Percentiles rank a stretch among this genome's conserved stretches.
Evolutionary conservation across 2,329 filamentous ascomycete genomes (phyloP).

Genomic region (Xylariaceae sp.): DNA sequence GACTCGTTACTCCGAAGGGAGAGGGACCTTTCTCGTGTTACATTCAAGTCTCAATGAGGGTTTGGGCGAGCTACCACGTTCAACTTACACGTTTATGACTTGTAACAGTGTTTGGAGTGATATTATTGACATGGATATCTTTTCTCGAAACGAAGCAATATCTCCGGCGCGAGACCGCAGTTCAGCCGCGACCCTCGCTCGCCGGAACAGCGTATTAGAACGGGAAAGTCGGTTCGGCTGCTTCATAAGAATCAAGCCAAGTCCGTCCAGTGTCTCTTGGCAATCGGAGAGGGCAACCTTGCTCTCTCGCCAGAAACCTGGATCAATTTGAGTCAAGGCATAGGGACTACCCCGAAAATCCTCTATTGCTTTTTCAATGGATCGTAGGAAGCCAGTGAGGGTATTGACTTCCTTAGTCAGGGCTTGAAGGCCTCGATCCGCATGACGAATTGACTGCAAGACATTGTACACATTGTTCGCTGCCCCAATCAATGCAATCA

Average conservation of each 20-base stretch:
- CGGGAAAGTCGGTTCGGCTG: slow-evolving; percentile 15
- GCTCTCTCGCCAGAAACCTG: slow-evolving; percentile 19
- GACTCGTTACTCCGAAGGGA: slow-evolving; percentile 19
- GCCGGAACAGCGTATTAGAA: slow-evolving; percentile 15
- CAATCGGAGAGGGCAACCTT: slow-evolving; percentile 19
- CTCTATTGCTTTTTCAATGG: slow-evolving; percentile 16
- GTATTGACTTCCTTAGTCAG: slow-evolving; percentile 13
- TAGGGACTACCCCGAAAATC: slow-evolving; percentile 14
- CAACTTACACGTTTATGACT: slow-evolving; percentile 19
- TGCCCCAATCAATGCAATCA: slow-evolving; percentile 16
- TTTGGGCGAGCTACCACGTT: neutral
- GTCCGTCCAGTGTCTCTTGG: slow-evolving; percentile 13
- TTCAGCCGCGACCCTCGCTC: slow-evolving; percentile 16
- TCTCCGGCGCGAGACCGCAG: slow-evolving; percentile 17
- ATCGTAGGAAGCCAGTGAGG: slow-evolving; percentile 15
- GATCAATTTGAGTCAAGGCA: slow-evolving; percentile 17
- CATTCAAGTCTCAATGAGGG: neutral
- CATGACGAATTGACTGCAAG: slow-evolving; percentile 17
- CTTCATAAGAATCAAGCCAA: slow-evolving; percentile 12
- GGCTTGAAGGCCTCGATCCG: slow-evolving; percentile 14
- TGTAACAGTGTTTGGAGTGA: slow-evolving; percentile 18
- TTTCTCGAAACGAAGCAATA: slow-evolving; percentile 19
- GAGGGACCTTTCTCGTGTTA: slow-evolving; percentile 14
- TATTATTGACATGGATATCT: slow-evolving; percentile 20
- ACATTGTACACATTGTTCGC: slow-evolving; percentile 16